Base-by-base conservation (phyloP, 371 early-diverging fungal species). In the Umbelopsis sp. region DNA sequence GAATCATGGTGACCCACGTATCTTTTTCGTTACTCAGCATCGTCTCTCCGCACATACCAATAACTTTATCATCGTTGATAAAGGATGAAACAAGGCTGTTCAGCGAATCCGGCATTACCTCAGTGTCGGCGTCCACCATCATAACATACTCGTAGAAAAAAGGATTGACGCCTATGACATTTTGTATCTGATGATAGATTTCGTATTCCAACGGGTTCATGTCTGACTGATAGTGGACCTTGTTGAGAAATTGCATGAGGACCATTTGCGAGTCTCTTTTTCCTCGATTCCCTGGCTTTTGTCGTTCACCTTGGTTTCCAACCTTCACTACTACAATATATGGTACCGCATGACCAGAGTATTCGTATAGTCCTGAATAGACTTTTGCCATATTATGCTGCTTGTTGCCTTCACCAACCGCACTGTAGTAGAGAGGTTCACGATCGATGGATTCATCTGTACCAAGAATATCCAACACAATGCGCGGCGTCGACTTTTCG, bases 251-350 rank as follows among this genome's bases (percentile, higher is more conserved):
- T 63, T 92, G 86, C 99, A 99, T 99, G 73, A 96, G 85, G 35
- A 99, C 85, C 79, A 99, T 86, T 84, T 99, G 99, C 62, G 98
- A 96, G 80, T 99, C 99, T 70, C 99, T 93, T 84, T 99, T 99
- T 74, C 99, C 99, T 66, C 99, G 88, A 79, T 99, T 99, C 35
- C 97, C 98, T 4, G 94, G 89, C 75, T 91, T 92, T 70, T 79
- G 72, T 50, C 87, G 85, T 76, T 95, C 94, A 62, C 81, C 82
- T 14, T 91, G 86, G 50, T 84, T 89, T 41, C 99, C 99, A 37
- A 90, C 90, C 82, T 99, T 99, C 76, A 93, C 96, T 9, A 99
- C 91, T 2, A 99, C 96, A 67, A 99, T 76, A 78, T 93, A 99
- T 0, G 99, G 98, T 12, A 97, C 93, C 29, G 91, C 85, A 65